phyloP scores from a whole-genome alignment of 225 moss, liverwort and hornwort genomes.

The Antitrichia curtipendula region DNA sequence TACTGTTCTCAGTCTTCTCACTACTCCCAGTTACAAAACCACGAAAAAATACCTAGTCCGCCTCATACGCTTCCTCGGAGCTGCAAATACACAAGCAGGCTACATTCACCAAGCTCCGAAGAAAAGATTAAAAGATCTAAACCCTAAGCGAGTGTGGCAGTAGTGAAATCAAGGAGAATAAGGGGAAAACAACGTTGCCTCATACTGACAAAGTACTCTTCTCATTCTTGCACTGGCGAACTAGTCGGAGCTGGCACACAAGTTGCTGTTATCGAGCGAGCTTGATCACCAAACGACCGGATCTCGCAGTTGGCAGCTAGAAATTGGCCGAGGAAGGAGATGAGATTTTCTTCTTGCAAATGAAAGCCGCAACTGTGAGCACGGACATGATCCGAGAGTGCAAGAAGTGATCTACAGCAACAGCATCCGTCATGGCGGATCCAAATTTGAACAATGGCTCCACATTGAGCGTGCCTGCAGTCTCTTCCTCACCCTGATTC shows the following conservation, averaged over 20 bases:
- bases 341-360: not conserved
- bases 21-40: not conserved
- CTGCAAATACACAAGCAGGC: not conserved
- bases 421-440: not conserved
- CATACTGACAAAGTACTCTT: not conserved
- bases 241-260: not conserved
- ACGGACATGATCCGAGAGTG: not conserved
- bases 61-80: not conserved
- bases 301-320: not conserved
- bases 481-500: not conserved
- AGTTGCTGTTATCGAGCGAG: not conserved
- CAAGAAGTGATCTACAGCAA: not conserved
- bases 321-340: not conserved
- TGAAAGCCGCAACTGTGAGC: too few relatives aligned
- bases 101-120: not conserved
- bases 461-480: not conserved
- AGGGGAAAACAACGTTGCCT: not conserved
- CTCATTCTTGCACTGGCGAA: not conserved
- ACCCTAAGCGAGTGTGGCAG: not conserved
- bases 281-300: not conserved
- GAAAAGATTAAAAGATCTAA: not conserved
- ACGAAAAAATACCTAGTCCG: not conserved
- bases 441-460: not conserved
- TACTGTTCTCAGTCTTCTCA: not conserved
- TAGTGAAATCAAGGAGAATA: not conserved